Evolutionary conservation across 2,329 filamentous ascomycete species (phyloP).

Genomic region (Fusarium cyanostomum): DNA sequence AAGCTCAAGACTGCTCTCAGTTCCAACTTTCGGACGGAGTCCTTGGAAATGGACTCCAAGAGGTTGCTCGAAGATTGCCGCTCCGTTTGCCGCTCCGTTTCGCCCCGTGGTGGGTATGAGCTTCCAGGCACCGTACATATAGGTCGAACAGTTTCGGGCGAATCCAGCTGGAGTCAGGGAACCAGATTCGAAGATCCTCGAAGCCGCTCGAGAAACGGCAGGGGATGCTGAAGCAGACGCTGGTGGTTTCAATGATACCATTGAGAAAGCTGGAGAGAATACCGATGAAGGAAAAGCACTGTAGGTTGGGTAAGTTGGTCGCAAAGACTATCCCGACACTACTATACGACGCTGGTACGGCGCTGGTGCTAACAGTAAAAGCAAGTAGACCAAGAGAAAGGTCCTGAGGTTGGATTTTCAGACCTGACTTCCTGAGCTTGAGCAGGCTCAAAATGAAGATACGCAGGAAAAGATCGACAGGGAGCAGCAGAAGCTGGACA

Average conservation of each 20-base stretch:
- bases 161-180: slow-evolving; percentile 58
- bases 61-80: slow-evolving; percentile 65
- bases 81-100: slow-evolving; percentile 41
- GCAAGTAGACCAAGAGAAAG: slow-evolving; percentile 67
- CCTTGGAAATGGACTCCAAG: slow-evolving; percentile 62
- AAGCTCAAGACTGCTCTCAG: slow-evolving; percentile 13
- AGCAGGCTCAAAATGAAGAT: slow-evolving; percentile 59
- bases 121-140: background rate
- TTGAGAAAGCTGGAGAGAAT: slow-evolving; percentile 53
- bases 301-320: slow-evolving; percentile 51
- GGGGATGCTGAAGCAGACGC: slow-evolving; percentile 62
- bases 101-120: background rate
- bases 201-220: slow-evolving; percentile 58
- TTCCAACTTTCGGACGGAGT: slow-evolving; percentile 63
- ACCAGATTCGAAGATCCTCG: slow-evolving; percentile 61
- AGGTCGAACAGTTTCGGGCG: slow-evolving; percentile 18
- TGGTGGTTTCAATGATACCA: slow-evolving; percentile 59
- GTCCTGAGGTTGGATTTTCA: slow-evolving; percentile 66
- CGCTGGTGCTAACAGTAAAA: background rate
- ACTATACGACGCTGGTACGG: no score
- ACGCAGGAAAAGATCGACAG: slow-evolving; percentile 55
- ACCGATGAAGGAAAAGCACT: slow-evolving; percentile 55
- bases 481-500: slow-evolving; percentile 62
- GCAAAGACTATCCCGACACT: background rate
- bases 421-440: slow-evolving; percentile 59